Evolutionary conservation across 768 basidiomycete species (phyloP).

Genomic region (Suillus hirtellus): DNA sequence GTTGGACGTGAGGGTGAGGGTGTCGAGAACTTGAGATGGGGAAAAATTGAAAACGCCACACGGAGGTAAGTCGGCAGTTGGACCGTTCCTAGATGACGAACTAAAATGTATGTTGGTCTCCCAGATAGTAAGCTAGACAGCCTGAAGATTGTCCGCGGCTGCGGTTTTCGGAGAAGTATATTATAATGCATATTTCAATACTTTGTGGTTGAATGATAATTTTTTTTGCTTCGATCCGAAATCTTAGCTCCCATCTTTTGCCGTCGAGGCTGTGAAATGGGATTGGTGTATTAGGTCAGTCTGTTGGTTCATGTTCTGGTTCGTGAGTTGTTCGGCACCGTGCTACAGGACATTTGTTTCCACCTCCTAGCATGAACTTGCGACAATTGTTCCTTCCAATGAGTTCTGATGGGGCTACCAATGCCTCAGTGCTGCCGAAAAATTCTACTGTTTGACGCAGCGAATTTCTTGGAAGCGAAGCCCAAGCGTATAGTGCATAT

Average conservation of each 20-base stretch:
- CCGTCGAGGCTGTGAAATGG: not conserved
- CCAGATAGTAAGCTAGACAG: not conserved
- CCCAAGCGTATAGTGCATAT: too few species aligned
- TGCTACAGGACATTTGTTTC: not conserved
- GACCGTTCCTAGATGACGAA: too few species aligned
- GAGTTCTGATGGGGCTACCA: too few species aligned
- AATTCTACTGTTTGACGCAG: too few species aligned
- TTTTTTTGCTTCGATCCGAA: not conserved
- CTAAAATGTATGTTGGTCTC: not conserved
- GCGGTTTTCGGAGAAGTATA: not conserved
- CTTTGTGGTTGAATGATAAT: not conserved
- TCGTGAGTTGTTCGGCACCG: not conserved
- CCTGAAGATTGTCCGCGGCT: not conserved
- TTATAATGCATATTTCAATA: not conserved
- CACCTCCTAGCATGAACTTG: not conserved
- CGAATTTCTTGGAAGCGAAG: too few species aligned
- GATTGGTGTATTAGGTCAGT: not conserved
- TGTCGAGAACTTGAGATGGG: constrained; percentile 33
- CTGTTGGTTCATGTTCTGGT: not conserved
- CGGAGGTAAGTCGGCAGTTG: not conserved
- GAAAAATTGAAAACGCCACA: not conserved
- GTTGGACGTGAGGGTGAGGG: constrained; percentile 36
- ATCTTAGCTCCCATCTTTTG: not conserved
- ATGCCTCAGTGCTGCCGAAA: too few species aligned
- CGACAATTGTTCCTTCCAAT: too few species aligned